These are phyloP conservation scores for Cryoendolithus antarcticus DNA, from an alignment of 2,329 filamentous ascomycete genomes.

Conservation along the genomic window DNA sequence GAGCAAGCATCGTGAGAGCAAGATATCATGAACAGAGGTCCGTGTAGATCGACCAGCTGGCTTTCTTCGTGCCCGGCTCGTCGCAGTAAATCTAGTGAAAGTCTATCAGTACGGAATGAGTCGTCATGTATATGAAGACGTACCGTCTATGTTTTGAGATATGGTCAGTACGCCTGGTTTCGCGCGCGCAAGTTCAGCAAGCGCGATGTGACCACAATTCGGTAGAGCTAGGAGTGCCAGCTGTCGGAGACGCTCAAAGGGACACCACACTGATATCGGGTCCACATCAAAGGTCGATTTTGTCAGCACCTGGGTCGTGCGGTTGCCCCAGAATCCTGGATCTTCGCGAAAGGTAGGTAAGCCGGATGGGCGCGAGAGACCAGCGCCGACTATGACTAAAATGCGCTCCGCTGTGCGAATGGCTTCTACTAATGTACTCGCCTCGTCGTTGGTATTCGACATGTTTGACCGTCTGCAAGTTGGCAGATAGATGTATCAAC, in stretches of 20 bases:
- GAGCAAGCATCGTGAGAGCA: neutral
- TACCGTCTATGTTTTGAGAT: slow-evolving; percentile 17
- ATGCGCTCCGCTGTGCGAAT: slow-evolving; percentile 3
- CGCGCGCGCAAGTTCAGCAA: slow-evolving; percentile 10
- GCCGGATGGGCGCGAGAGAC: slow-evolving; percentile 16
- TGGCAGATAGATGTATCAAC: no score
- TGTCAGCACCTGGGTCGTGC: slow-evolving; percentile 9
- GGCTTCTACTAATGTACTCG: no score
- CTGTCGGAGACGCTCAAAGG: slow-evolving; percentile 10
- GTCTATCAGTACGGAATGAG: no score
- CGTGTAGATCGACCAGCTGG: neutral
- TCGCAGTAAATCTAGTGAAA: neutral
- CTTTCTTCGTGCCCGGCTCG: neutral
- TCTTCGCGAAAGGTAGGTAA: slow-evolving; percentile 14
- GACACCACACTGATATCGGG: slow-evolving; percentile 13
- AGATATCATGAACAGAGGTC: neutral
- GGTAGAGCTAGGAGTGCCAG: slow-evolving; percentile 10
- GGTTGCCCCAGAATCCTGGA: slow-evolving; percentile 6
- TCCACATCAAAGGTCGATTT: slow-evolving; percentile 10
- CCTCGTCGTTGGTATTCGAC: no score
- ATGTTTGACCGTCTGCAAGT: no score
- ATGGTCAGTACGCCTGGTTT: slow-evolving; percentile 11
- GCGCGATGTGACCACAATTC: slow-evolving; percentile 14
- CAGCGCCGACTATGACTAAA: slow-evolving; percentile 15
- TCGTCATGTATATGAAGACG: no score